phyloP scores from a whole-genome alignment of 768 basidiomycete genomes.

The Collybia mongolica region DNA sequence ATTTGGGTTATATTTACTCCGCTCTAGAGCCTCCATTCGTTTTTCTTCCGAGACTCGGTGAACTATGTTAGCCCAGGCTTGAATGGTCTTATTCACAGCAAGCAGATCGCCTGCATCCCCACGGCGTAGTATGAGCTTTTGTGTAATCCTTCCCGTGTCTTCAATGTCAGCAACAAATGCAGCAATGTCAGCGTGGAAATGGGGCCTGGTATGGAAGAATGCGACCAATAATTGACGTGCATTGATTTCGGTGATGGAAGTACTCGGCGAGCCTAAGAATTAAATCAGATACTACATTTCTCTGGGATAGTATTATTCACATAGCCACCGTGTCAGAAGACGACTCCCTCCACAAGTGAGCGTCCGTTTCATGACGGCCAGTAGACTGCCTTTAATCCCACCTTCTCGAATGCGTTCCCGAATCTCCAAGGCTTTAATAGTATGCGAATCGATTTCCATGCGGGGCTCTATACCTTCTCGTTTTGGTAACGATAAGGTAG shows the following conservation, averaged over 20 bases:
- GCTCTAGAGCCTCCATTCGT: constrained; percentile 42
- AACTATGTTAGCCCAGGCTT: constrained; percentile 54
- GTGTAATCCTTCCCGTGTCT: constrained; percentile 74
- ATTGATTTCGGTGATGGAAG: constrained; percentile 69
- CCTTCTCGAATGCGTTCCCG: constrained; percentile 74
- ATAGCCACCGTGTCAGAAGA: constrained; percentile 72
- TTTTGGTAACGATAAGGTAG: constrained; percentile 53
- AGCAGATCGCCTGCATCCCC: constrained; percentile 67
- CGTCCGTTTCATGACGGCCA: constrained; percentile 76
- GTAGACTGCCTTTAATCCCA: constrained; percentile 67
- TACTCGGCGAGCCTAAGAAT: constrained; percentile 77
- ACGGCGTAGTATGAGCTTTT: constrained; percentile 69
- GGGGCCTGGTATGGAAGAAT: constrained; percentile 59
- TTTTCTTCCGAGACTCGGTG: constrained; percentile 56
- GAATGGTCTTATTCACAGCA: constrained; percentile 61
- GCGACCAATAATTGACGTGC: constrained; percentile 76
- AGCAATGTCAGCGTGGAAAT: constrained; percentile 64
- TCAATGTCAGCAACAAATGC: constrained; percentile 55
- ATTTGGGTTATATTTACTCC: constrained; percentile 17
- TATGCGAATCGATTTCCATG: constrained; percentile 92
- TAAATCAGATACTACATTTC: constrained; percentile 4
- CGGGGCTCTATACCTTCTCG: constrained; percentile 52
- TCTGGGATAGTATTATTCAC: constrained; percentile 48
- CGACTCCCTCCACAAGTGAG: constrained; percentile 76
- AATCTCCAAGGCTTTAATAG: constrained; percentile 87